Evolutionary conservation across 345 rosid genomes (phyloP).

Genomic region (Lenwebbia sp.): DNA sequence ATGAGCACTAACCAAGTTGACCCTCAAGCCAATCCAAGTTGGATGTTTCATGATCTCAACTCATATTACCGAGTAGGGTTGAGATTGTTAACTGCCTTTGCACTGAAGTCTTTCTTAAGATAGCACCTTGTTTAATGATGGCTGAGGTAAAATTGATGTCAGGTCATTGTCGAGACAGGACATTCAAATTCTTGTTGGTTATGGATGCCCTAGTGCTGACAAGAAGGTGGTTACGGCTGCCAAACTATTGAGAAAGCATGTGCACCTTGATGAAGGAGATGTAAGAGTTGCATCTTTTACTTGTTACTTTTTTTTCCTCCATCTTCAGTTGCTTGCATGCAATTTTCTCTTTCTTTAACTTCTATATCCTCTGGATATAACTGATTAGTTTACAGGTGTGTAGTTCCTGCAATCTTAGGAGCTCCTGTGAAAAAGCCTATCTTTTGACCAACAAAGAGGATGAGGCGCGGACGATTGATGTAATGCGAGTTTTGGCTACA

Average conservation of each 20-base stretch:
- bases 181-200: constrained; percentile 75
- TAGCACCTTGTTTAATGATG: not conserved
- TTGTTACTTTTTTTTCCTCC: not conserved
- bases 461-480: constrained; percentile 80
- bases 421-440: constrained; percentile 76
- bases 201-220: constrained; percentile 88
- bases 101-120: not conserved
- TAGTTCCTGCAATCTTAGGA: constrained; percentile 89
- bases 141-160: constrained; percentile 27
- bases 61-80: not conserved
- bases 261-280: constrained; percentile 98
- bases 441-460: constrained; percentile 86
- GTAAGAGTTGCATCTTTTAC: constrained; percentile 32
- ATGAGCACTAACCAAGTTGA: not conserved
- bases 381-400: constrained; percentile 53
- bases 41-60: not conserved
- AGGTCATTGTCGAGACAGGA: constrained; percentile 83
- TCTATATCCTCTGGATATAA: not conserved
- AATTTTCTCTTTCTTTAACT: not conserved
- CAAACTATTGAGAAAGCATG: constrained; percentile 78
- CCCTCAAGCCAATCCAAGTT: not conserved
- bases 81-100: not conserved
- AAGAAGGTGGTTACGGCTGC: constrained; percentile 85
- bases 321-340: not conserved
- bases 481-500: constrained; percentile 68